Evolutionary conservation across 225 moss, liverwort and hornwort species (phyloP).

Genomic region (Takakia lepidozioides): DNA sequence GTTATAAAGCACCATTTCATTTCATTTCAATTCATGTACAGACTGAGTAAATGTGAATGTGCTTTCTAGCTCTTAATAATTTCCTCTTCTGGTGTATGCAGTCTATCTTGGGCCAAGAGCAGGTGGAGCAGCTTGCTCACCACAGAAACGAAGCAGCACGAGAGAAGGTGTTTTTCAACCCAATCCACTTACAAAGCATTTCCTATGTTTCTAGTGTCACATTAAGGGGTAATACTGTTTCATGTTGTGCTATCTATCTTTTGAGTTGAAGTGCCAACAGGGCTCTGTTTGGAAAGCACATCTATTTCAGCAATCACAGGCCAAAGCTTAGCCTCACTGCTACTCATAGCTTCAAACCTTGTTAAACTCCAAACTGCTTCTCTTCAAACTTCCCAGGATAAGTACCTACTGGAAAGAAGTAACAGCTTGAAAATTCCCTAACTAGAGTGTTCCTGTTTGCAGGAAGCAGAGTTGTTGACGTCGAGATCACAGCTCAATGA

Average conservation of each 20-base stretch:
- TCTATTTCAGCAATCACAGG: background rate
- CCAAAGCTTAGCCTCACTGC: background rate
- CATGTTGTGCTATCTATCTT: no score
- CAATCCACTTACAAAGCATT: no score
- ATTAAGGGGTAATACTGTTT: no score
- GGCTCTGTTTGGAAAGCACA: background rate
- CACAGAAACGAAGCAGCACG: conserved; percentile 43
- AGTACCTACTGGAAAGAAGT: no score
- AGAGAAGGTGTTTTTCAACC: no score
- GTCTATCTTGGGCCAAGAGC: conserved; percentile 71
- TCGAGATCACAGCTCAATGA: conserved; percentile 49
- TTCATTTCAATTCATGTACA: no score
- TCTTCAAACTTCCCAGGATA: background rate
- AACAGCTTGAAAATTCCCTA: no score
- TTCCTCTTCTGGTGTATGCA: conserved; percentile 12
- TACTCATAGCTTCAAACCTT: no score
- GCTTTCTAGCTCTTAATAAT: background rate
- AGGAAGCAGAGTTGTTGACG: conserved; percentile 73
- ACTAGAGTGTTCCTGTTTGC: no score
- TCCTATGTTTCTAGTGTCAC: background rate
- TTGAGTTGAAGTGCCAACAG: no score
- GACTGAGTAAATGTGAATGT: no score
- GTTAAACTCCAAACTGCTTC: background rate
- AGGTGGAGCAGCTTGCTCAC: conserved; percentile 75
- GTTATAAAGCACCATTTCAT: no score